Conservation (phyloP, 345 rosid genomes). For the Bruguiera parviflora region DNA sequence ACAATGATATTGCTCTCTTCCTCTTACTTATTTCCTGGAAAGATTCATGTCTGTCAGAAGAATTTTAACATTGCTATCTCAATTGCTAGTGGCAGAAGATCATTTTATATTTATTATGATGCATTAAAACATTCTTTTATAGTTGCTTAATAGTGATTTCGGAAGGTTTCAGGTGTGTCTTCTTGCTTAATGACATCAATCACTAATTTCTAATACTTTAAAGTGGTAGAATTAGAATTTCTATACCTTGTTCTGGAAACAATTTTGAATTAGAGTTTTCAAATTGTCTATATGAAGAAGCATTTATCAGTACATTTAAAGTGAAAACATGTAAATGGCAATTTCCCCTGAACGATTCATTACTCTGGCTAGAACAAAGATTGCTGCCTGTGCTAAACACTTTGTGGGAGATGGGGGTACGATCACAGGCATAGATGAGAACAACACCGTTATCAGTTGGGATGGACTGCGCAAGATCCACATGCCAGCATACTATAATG, state of each 20-base stretch:
- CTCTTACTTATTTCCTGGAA: too few species aligned
- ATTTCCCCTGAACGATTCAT: not conserved
- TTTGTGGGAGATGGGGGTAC: constrained; percentile 41
- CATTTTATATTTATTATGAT: not conserved
- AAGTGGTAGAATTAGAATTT: not conserved
- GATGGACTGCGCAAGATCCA: constrained; percentile 22
- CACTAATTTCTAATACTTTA: too few species aligned
- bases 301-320: not conserved
- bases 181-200: too few species aligned
- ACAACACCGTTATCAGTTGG: constrained; percentile 25
- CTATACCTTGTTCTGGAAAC: not conserved
- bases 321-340: not conserved
- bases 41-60: too few species aligned
- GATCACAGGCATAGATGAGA: constrained; percentile 29
- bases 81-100: not conserved
- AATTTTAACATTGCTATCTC: not conserved
- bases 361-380: constrained; percentile 23
- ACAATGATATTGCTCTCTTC: too few species aligned
- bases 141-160: too few species aligned
- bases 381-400: constrained; percentile 39
- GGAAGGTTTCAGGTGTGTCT: too few species aligned
- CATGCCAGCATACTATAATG: constrained; percentile 34
- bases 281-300: not conserved
- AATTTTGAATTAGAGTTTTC: not conserved
- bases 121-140: too few species aligned